A percentile compares a stretch with the other conserved stretches of the same genome.
phyloP scores from a whole-genome alignment of 202 grass and related monocot genomes.

The Schoenoplectus triqueter region DNA sequence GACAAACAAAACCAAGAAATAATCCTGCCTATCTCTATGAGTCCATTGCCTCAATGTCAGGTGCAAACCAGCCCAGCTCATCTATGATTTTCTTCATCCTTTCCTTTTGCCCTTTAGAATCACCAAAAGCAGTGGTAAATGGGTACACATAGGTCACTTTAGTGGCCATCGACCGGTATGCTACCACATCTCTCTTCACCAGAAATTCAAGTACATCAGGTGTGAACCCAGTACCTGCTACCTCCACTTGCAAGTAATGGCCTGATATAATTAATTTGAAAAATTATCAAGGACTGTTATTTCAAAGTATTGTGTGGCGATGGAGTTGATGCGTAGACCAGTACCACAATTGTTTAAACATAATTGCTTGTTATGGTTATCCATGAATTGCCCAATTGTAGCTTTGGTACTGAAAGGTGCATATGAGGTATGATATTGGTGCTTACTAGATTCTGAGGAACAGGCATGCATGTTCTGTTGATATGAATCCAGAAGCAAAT shows the following conservation, averaged over 20 bases:
- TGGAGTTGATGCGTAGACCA: background rate
- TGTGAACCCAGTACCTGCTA: constrained; percentile 56
- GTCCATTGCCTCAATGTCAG: constrained; percentile 57
- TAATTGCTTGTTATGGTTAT: background rate
- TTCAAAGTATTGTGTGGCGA: background rate
- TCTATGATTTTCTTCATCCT: constrained; percentile 50
- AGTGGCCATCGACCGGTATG: constrained; percentile 71
- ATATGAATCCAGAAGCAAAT: background rate
- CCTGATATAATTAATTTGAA: constrained; percentile 44
- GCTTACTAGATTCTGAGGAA: background rate
- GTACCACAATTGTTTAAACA: too few relatives aligned
- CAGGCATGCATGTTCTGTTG: background rate
- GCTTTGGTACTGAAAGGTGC: background rate
- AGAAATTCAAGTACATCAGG: constrained; percentile 90
- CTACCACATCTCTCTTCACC: constrained; percentile 63
- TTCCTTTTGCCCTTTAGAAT: constrained; percentile 67
- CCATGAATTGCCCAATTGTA: background rate
- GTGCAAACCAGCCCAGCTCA: constrained; percentile 82
- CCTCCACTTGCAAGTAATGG: constrained; percentile 74
- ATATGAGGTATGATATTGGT: background rate
- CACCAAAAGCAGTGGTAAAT: constrained; percentile 85
- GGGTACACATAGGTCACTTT: constrained; percentile 91
- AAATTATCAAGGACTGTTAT: background rate
- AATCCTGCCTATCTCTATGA: background rate
- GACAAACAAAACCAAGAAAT: background rate